Evolutionary conservation across 1,284 basidiomycete species (phyloP), one percentile per base, ranked within the genome.

Genomic region (Cronartium ribicola): DNA sequence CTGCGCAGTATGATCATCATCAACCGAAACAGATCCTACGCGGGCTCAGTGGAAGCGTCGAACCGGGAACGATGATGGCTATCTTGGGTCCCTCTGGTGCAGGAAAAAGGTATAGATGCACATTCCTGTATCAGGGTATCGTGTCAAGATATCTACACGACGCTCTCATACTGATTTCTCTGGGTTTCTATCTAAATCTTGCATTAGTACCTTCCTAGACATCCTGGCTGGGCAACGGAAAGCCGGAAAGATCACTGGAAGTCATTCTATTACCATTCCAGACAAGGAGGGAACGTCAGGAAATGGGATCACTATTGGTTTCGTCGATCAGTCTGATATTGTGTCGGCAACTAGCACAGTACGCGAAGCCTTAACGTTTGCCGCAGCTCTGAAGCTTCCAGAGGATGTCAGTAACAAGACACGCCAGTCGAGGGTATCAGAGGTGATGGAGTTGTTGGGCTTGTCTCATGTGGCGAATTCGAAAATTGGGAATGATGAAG

Each of bases 291-390:
- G 29, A 29, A 29, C 29, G 41, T 51, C 76, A 8, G 67, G 80
- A 76, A 75, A 80, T 79, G 66, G 67, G 36, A 20, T 72, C 63
- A 48, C 41, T 8, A 20, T 55, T 37, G 61, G 40, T 13, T 51
- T 66, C 62, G 69, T 66, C 40, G 41, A 68, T 13, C 84, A 87
- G 82, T 87, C 89, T 77, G 91, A 94, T 78, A 84, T 92, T 60
- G 85, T 94, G 10, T 89, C 90, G 0, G 83, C 89, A 0, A 88
- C 87, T 66, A 85, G 92, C 22, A 93, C 92, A 0, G 91, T 94
- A 0, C 85, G 86, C 67, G 92, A 95, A 82, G 88, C 91, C 0
- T 85, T 95, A 10, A 81, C 89, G 39, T 94, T 94, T 78, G 91
- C 90, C 4, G 91, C 92, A 2, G 85, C 87, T 39, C 85, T 95